Base-by-base conservation (phyloP, 139 green algal genomes). In the Eudorina sp. region DNA sequence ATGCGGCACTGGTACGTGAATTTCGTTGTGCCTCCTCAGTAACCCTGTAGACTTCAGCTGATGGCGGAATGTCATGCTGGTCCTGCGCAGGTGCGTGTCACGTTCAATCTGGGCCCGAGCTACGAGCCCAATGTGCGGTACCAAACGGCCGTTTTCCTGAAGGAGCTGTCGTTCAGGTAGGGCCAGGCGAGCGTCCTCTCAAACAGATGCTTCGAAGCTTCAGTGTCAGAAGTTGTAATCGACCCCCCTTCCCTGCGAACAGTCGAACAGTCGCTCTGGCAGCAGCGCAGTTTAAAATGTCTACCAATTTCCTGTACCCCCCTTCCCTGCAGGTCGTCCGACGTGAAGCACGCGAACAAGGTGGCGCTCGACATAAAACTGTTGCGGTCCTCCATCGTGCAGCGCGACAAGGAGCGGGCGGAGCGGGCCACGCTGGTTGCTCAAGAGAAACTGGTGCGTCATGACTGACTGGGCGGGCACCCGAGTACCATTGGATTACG, bases 351-450 rank as follows among this genome's bases (percentile, higher is more conserved):
- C 55, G 93, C 92, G 4, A 83, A 89, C 31, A 92, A 92, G 85
- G 89, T 92, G 53, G 88, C 88, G 69, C 72, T 98, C 86, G 95
- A 99, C 84, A 97, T 99, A 81, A 99, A 99, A 94, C 91, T 96
- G 38, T 89, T 99, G 88, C 93, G 95, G 51, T 93, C 91, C 46
- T 91, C 88, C 3, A 95, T 99, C 46, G 86, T 90, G 45, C 90
- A 96, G 89, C 88, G 95, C 1, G 97, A 99, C 85, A 98, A 96
- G 89, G 98, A 99, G 94, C 90, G 91, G 34, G 95, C 95, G 7
- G 98, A 99, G 92, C 85, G 98, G 1, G 97, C 97, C 1, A 99
- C 96, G 9, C 95, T 99, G 36, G 98, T 99, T 48, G 90, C 92
- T 70, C 98, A 99, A 91, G 98, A 99, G 90, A 96, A 96, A 83